Percentiles rank a stretch among this genome's conserved stretches.
phyloP scores from a whole-genome alignment of 192 early-diverging fungal species.

The Entrophospora sp. region DNA sequence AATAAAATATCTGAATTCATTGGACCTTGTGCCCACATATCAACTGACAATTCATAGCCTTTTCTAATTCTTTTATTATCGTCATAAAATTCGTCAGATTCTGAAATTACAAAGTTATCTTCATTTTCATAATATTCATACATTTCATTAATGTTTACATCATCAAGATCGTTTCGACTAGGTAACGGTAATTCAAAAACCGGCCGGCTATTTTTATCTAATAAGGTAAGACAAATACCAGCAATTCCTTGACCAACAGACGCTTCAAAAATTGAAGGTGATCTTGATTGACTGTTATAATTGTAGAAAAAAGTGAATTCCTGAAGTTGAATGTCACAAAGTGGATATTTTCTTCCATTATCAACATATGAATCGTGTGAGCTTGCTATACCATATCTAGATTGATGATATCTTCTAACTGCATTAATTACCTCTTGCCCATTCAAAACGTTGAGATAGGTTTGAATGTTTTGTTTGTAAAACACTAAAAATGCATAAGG shows the following conservation, averaged over 20 bases:
- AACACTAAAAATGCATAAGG: constrained; percentile 55
- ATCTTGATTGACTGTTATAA: constrained; percentile 25
- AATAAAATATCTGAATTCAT: constrained; percentile 30
- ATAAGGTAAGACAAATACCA: constrained; percentile 40
- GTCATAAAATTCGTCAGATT: not conserved
- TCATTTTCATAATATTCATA: constrained; percentile 20
- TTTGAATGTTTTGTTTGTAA: constrained; percentile 50
- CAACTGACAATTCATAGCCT: constrained; percentile 35
- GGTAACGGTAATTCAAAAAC: constrained; percentile 25
- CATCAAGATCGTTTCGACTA: constrained; percentile 21
- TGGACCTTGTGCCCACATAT: constrained; percentile 42
- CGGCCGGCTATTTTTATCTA: constrained; percentile 29
- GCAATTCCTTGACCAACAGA: constrained; percentile 44
- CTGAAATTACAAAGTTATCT: not conserved
- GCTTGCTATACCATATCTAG: constrained; percentile 26
- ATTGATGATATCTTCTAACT: constrained; percentile 32
- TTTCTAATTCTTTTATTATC: too few relatives aligned
- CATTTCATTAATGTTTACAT: constrained; percentile 24
- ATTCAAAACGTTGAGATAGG: constrained; percentile 32
- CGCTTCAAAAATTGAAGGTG: constrained; percentile 31
- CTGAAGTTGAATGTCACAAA: constrained; percentile 27
- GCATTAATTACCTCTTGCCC: constrained; percentile 32
- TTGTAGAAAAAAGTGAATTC: constrained; percentile 50
- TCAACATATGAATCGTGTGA: not conserved
- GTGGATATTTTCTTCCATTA: constrained; percentile 3